Conservation (phyloP, 1,284 basidiomycete species). For the Fomitopsis betulina region DNA sequence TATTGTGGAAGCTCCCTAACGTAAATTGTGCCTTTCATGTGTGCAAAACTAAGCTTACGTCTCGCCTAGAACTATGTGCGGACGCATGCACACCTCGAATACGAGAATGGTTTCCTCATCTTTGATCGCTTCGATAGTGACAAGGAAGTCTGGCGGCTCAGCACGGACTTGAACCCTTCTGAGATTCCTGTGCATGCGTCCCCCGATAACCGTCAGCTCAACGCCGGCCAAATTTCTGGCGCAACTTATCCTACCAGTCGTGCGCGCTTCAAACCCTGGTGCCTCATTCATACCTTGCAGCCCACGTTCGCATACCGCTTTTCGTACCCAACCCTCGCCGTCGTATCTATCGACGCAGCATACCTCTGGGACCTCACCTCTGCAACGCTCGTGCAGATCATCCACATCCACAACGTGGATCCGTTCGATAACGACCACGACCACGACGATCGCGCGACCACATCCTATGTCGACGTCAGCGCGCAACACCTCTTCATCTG, state of each 20-base stretch:
- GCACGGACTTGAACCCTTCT: constrained; percentile 25
- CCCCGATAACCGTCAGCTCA: constrained; percentile 35
- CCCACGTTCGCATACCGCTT: constrained; percentile 58
- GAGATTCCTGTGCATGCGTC: constrained; percentile 5
- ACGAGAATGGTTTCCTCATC: constrained; percentile 61
- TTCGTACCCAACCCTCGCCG: constrained; percentile 59
- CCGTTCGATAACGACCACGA: constrained; percentile 19
- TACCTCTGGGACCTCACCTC: constrained; percentile 60
- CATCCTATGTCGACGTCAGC: constrained; percentile 67
- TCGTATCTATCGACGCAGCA: constrained; percentile 37
- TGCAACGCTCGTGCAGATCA: constrained; percentile 38
- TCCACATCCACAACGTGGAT: constrained; percentile 40
- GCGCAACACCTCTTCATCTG: constrained; percentile 58
- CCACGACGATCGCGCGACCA: constrained; percentile 21
- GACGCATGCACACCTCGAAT: constrained; percentile 67
- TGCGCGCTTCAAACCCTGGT: constrained; percentile 58
- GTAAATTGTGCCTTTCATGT: constrained; percentile 25
- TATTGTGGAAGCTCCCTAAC: constrained; percentile 54
- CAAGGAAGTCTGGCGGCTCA: constrained; percentile 68
- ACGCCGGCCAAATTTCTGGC: constrained; percentile 21
- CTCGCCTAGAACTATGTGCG: constrained; percentile 45
- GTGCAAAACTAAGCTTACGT: constrained; percentile 16
- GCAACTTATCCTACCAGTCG: constrained; percentile 11
- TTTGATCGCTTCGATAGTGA: constrained; percentile 54
- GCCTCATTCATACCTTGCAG: constrained; percentile 43